phyloP scores from a whole-genome alignment of 139 green algal genomes.

The Closterium sp. region DNA sequence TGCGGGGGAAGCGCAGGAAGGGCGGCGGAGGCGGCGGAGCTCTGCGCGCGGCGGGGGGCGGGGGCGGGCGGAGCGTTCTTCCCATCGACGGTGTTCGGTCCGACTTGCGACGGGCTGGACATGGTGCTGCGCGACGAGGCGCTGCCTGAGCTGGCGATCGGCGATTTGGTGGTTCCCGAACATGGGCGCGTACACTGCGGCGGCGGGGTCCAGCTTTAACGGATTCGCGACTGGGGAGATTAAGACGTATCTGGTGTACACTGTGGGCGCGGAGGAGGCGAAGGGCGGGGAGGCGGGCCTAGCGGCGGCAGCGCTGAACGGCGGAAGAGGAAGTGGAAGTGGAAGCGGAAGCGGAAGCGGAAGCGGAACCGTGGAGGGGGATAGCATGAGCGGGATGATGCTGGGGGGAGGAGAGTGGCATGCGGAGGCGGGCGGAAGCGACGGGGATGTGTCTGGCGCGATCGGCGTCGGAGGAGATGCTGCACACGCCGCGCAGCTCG shows the following conservation, averaged over 20 bases:
- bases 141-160: conserved; percentile 76
- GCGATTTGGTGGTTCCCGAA: conserved; percentile 92
- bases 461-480: neutral
- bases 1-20: neutral
- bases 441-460: neutral
- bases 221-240: conserved; percentile 36
- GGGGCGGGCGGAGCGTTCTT: neutral
- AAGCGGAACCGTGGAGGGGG: neutral
- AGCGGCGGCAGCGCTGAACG: neutral
- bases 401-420: neutral
- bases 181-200: conserved; percentile 90
- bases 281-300: neutral
- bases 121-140: conserved; percentile 40
- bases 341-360: neutral
- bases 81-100: conserved; percentile 56
- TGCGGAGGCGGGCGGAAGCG: neutral
- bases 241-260: conserved; percentile 47
- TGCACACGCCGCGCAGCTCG: neutral
- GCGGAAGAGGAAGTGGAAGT: conserved; percentile 6
- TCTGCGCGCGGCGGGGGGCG: too few species aligned
- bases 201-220: conserved; percentile 59
- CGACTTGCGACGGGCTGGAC: conserved; percentile 63
- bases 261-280: neutral
- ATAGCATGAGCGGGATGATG: neutral
- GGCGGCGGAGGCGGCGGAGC: neutral